Conservation (phyloP, 2,329 filamentous ascomycete genomes). For the Xylariomycetidae sp. region DNA sequence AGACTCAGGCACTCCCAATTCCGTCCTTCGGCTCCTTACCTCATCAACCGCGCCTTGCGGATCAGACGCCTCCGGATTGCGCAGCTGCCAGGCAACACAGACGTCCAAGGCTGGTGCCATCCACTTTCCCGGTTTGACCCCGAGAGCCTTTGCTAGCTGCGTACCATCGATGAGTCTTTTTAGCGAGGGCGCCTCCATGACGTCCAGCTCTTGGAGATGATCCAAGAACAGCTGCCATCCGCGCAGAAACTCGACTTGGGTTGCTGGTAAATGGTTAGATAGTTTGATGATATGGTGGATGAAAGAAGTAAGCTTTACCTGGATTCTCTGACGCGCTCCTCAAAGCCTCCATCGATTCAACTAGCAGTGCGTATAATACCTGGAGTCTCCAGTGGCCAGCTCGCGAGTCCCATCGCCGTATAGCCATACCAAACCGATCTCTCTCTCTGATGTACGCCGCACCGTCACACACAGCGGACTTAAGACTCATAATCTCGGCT, state of each 20-base stretch:
- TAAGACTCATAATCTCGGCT: slow-evolving; percentile 57
- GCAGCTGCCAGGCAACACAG: slow-evolving; percentile 83
- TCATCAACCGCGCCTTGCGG: slow-evolving; percentile 54
- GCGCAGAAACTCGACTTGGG: slow-evolving; percentile 34
- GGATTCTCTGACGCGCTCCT: slow-evolving; percentile 31
- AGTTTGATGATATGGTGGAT: no score
- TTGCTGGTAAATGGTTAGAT: slow-evolving; percentile 14
- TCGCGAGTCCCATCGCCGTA: slow-evolving; percentile 64
- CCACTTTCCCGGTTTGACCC: slow-evolving; percentile 75
- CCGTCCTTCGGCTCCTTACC: slow-evolving; percentile 45
- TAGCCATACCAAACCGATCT: slow-evolving; percentile 68
- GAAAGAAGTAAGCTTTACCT: no score
- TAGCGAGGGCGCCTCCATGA: slow-evolving; percentile 53
- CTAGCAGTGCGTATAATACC: slow-evolving; percentile 61
- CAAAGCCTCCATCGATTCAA: slow-evolving; percentile 50
- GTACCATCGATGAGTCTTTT: slow-evolving; percentile 71
- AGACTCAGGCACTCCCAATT: slow-evolving; percentile 41
- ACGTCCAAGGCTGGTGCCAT: slow-evolving; percentile 74
- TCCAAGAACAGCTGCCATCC: slow-evolving; percentile 54
- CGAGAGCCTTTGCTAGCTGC: slow-evolving; percentile 63
- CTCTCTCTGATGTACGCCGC: slow-evolving; percentile 45
- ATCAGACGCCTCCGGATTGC: slow-evolving; percentile 66
- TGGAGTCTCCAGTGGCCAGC: slow-evolving; percentile 66
- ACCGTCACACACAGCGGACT: slow-evolving; percentile 46
- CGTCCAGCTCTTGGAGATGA: slow-evolving; percentile 48